Percentiles rank a stretch among this genome's conserved stretches.
phyloP scores from a whole-genome alignment of 2,329 filamentous ascomycete species.

The Stagonosporopsis rhizophila region DNA sequence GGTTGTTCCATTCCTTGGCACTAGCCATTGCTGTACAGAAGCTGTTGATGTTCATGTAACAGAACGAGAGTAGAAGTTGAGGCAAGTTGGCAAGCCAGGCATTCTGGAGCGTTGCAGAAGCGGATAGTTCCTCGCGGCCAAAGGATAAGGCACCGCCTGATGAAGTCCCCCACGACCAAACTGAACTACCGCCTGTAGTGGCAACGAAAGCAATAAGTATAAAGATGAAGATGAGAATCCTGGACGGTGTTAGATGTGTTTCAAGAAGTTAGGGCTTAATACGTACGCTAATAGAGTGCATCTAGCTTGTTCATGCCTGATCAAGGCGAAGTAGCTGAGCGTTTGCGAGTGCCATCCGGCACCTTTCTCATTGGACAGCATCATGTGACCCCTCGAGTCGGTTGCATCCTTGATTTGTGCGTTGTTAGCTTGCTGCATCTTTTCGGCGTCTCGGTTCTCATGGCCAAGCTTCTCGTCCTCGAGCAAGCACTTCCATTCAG shows the following conservation, averaged over 20 bases:
- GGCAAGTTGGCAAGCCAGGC: conserved; percentile 55
- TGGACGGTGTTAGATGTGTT: background rate
- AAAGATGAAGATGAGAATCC: background rate
- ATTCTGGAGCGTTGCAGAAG: conserved; percentile 14
- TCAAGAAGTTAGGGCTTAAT: background rate
- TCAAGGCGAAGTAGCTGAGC: background rate
- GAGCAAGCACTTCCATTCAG: background rate
- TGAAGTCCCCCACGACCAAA: conserved; percentile 15
- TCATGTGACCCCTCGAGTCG: background rate
- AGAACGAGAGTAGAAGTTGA: conserved; percentile 55
- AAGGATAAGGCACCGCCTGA: conserved; percentile 16
- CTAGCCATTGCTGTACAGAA: conserved; percentile 57
- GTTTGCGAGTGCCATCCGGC: background rate
- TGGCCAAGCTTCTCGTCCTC: background rate
- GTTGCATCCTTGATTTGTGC: background rate
- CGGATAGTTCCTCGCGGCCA: background rate
- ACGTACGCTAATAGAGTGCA: background rate
- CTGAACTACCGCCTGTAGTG: background rate
- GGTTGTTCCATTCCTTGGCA: conserved; percentile 56
- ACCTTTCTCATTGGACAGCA: background rate
- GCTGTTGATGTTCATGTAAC: conserved; percentile 56
- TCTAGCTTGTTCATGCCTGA: conserved; percentile 1
- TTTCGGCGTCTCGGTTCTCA: background rate
- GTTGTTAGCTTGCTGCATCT: too few relatives aligned
- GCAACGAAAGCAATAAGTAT: background rate